Conservation (phyloP, 805 yeast species). For the Ogataea naganishii region DNA sequence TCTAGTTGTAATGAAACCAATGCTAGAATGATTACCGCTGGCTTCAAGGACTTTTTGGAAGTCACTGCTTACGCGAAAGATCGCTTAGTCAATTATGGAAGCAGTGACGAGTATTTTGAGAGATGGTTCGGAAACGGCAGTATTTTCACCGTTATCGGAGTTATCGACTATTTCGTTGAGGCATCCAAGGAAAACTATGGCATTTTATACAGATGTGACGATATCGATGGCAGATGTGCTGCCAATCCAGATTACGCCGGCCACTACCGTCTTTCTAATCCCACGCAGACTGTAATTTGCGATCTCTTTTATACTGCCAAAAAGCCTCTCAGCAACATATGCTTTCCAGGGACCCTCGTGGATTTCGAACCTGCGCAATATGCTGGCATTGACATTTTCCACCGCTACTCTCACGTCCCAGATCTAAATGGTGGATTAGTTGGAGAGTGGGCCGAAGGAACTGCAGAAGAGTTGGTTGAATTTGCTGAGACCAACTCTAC, state of each 20-base stretch:
- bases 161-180: slow-evolving; percentile 23
- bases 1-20: slow-evolving; percentile 11
- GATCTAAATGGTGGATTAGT: slow-evolving; percentile 22
- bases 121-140: slow-evolving; percentile 31
- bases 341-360: slow-evolving; percentile 25
- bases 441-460: slow-evolving; percentile 30
- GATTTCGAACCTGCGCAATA: slow-evolving; percentile 20
- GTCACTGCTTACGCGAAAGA: slow-evolving; percentile 27
- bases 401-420: slow-evolving; percentile 29
- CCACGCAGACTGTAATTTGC: slow-evolving; percentile 32
- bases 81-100: slow-evolving; percentile 26
- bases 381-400: slow-evolving; percentile 28
- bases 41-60: slow-evolving; percentile 24
- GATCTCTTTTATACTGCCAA: slow-evolving; percentile 27
- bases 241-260: slow-evolving; percentile 27
- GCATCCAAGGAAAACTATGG: slow-evolving; percentile 26
- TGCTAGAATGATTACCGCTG: slow-evolving; percentile 12
- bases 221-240: slow-evolving; percentile 27
- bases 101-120: slow-evolving; percentile 20
- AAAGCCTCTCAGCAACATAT: slow-evolving; percentile 22
- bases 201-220: slow-evolving; percentile 30
- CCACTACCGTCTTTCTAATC: slow-evolving; percentile 27
- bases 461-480: slow-evolving; percentile 23
- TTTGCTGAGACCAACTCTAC: slow-evolving; percentile 23
- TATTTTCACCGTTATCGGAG: slow-evolving; percentile 27